Evolutionary conservation across 371 early-diverging fungal genomes (phyloP), one percentile per base, ranked within the genome.

Genomic region (Thermomucor indicae-seudaticae): DNA sequence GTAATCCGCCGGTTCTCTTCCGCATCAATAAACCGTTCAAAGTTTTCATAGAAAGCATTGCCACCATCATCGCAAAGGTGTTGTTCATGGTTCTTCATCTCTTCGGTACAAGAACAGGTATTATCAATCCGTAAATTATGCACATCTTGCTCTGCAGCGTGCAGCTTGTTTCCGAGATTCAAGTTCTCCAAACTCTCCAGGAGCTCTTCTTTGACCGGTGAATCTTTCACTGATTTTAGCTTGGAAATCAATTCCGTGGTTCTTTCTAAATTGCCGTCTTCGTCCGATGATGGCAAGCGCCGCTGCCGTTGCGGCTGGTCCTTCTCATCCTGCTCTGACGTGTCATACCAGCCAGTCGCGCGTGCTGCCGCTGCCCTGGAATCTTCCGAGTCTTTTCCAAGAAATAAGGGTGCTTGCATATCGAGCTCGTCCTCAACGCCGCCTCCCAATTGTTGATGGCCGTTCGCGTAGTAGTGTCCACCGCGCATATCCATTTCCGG

Each of bases 401-500:
- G 47, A 48, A 48, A 39, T 31, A 32, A 43, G 45, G 58, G 43
- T 31, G 37, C 22, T 22, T 41, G 47, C 41, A 48, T 50, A 53
- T 73, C 66, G n/a, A 76, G 39, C 37, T 72, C 77, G 34, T 63
- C 53, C 47, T 73, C 77, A 17, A 76, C 64, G 17, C 71, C 64
- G 35, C 55, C 31, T n/a, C 29, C 30, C 28, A 47, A 35, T 22
- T 42, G 43, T 14, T 48, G 43, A 1, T 43, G 48, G 6, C 32
- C 20, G 22, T 51, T 55, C 10, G 29, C 34, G 5, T 57, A 39
- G 48, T 44, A 48, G 42, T 62, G 69, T 6, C 86, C 86, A 25
- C 85, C 83, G 6, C 70, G 70, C 76, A 78, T 78, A 43, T 86
- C 86, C 29, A 81, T 57, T 50, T 86, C 86, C 0, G 86, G 84